Evolutionary conservation across 1,284 basidiomycete genomes (phyloP), one percentile per base, ranked within the genome.

Genomic region (Sutorius eximius): DNA sequence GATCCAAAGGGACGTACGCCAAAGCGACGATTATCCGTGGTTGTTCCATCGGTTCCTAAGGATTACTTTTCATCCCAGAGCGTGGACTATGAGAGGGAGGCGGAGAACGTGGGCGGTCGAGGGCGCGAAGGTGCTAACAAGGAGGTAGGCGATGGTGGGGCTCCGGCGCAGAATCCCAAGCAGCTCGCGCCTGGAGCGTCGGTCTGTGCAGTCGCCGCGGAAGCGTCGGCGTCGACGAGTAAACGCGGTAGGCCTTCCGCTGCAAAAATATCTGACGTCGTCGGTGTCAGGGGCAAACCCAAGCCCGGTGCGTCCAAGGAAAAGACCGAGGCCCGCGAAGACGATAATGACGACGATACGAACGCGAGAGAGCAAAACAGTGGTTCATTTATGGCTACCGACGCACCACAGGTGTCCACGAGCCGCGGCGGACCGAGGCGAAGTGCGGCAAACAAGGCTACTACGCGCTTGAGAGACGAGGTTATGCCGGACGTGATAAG

Each of bases 401-500:
- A 60, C 16, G 12, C 45, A 3, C 49, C 60, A 2, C 16, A 49
- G 12, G n/a, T 48, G 5, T 64, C 63, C 10, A 48, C 45, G 6
- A 51, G 53, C n/a, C 67, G 64, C 32, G 48, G 45, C 0, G 71
- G 64, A 33, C 73, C 75, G 22, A 77, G 73, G 61, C 76, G 86
- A 29, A 77, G 73, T 20, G 91, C 91, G 10, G 90, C 91, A 1
- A 76, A 77, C 15, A 83, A 79, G 61, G 91, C 90, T 2, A 77
- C 75, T 4, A 75, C 82, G 59, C 78, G 75, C 60, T 70, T 94
- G 40, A 80, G 79, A 36, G 80, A 88, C 15, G 80, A 79, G 58
- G 74, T 91, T 56, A 91, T 92, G 83, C 86, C 89, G 0, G 91
- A 94, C 62, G 76, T 91, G 11, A 61, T 83, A 44, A 79, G 74